phyloP scores from a whole-genome alignment of 1,139 yeast genomes.

The Debaryomyces robertsiae region DNA sequence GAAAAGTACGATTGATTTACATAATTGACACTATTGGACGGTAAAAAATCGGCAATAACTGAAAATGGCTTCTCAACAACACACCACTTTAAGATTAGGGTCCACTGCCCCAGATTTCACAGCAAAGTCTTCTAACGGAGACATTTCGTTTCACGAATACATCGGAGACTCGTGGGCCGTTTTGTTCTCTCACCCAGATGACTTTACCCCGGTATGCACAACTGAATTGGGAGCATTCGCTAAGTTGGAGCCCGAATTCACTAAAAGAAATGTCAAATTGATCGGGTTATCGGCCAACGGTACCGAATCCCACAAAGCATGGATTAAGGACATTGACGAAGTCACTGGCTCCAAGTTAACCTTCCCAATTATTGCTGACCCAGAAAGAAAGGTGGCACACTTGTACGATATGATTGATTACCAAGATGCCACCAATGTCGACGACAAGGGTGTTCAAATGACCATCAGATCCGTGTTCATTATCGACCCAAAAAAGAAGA shows the following conservation, averaged over 20 bases:
- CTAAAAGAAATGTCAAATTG: constrained; percentile 73
- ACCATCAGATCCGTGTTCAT: constrained; percentile 83
- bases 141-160: constrained; percentile 74
- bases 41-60: not conserved
- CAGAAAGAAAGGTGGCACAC: constrained; percentile 66
- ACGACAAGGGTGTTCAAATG: constrained; percentile 67
- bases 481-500: constrained; percentile 76
- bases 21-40: constrained; percentile 1
- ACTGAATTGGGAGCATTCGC: constrained; percentile 90
- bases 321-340: constrained; percentile 85
- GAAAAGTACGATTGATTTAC: not conserved
- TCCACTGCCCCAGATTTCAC: constrained; percentile 80
- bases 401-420: constrained; percentile 82
- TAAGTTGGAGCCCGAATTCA: constrained; percentile 78
- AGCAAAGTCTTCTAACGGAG: constrained; percentile 74
- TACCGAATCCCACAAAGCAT: constrained; percentile 67
- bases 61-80: constrained; percentile 15
- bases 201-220: constrained; percentile 88
- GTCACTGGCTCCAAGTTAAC: constrained; percentile 64
- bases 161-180: constrained; percentile 77
- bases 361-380: constrained; percentile 84
- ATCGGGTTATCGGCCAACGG: constrained; percentile 80
- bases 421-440: constrained; percentile 79
- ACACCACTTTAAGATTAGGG: constrained; percentile 48
- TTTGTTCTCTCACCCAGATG: constrained; percentile 85